Evolutionary conservation across 352 stramenopile genomes (phyloP).

Genomic region (Phytophthora fragariaefolia): DNA sequence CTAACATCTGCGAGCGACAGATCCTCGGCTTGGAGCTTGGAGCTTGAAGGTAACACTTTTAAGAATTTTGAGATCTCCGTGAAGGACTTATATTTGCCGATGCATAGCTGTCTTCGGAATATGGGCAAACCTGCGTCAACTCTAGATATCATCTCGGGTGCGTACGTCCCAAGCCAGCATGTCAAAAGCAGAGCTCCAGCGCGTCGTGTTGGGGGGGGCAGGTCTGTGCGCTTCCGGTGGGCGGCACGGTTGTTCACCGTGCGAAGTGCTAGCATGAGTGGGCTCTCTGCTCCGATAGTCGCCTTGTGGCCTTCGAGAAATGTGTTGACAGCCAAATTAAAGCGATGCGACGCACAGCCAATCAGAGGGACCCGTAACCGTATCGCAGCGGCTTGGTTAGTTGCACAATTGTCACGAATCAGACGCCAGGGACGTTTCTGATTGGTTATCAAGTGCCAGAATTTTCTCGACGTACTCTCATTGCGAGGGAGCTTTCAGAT

Average conservation of each 20-base stretch:
- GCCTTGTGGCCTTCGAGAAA: conserved; percentile 1
- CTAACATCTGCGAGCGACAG: not conserved
- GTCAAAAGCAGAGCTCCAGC: not conserved
- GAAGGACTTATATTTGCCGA: conserved; percentile 6
- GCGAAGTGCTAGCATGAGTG: not conserved
- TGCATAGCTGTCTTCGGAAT: conserved; percentile 8
- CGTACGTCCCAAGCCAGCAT: conserved; percentile 11
- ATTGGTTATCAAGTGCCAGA: not conserved
- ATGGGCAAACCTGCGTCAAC: conserved; percentile 6
- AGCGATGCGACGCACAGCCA: conserved; percentile 8
- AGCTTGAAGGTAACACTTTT: conserved; percentile 12
- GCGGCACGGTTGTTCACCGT: not conserved
- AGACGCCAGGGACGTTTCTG: not conserved
- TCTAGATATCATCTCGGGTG: conserved; percentile 11
- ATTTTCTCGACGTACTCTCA: not conserved
- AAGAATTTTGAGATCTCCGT: conserved; percentile 2
- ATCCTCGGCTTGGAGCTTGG: not conserved
- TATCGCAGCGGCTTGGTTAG: conserved; percentile 1
- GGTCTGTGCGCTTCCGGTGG: not conserved
- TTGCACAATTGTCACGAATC: conserved; percentile 7
- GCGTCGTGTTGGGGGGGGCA: not conserved
- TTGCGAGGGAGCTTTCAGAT: not conserved
- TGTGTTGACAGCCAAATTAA: conserved; percentile 7
- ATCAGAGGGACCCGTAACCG: not conserved
- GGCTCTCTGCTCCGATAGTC: not conserved